Conservation (phyloP, 2,329 filamentous ascomycete species). For the Penicillium sclerotiorum region DNA sequence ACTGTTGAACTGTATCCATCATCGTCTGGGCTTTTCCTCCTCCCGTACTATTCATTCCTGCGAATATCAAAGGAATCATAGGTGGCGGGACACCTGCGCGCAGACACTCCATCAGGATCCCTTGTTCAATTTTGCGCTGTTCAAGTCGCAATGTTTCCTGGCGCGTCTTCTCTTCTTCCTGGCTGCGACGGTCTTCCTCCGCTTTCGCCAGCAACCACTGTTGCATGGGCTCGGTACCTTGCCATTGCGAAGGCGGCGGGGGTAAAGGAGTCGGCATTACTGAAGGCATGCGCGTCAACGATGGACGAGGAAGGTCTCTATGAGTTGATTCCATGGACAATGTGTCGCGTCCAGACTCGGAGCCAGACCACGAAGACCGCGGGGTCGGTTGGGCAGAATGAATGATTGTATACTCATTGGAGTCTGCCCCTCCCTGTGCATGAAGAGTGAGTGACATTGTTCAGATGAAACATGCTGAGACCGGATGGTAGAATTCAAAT, state of each 20-base stretch:
- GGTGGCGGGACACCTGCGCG: conserved; percentile 71
- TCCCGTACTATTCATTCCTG: conserved; percentile 39
- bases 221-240: conserved; percentile 69
- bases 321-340: background rate
- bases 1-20: conserved; percentile 6
- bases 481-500: background rate
- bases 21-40: background rate
- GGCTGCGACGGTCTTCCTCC: conserved; percentile 66
- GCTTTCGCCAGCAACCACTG: conserved; percentile 71
- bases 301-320: conserved; percentile 26
- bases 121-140: conserved; percentile 71
- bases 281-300: conserved; percentile 33
- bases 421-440: conserved; percentile 49
- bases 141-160: conserved; percentile 69
- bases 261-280: conserved; percentile 18
- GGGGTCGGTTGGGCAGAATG: conserved; percentile 46
- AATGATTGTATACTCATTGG: conserved; percentile 53
- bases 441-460: conserved; percentile 57
- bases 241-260: conserved; percentile 40
- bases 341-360: background rate
- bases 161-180: conserved; percentile 71
- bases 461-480: background rate
- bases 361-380: conserved; percentile 18
- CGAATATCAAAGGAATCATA: conserved; percentile 75
- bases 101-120: conserved; percentile 70